A percentile compares a stretch with the other conserved stretches of the same genome.
These are phyloP conservation scores for Dendrocalamus sinicus DNA, from an alignment of 176 grass and related monocot genomes.

Conservation along the genomic window DNA sequence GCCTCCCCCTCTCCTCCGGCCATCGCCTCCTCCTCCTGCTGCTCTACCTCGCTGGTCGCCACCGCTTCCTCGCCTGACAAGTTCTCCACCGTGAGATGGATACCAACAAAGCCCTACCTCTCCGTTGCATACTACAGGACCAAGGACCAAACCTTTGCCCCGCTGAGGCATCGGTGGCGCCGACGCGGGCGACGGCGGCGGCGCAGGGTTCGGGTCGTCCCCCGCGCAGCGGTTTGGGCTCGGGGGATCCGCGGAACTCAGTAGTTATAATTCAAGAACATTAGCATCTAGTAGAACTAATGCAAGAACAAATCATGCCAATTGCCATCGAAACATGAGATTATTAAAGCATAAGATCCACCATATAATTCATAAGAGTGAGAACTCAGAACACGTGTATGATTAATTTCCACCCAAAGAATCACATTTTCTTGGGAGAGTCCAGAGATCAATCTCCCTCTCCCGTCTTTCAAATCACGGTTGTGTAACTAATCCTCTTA, in stretches of 20 bases:
- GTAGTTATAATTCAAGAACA: too few species aligned
- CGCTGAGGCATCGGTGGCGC: background rate
- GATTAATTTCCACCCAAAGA: too few species aligned
- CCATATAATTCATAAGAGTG: too few species aligned
- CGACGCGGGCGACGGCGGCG: background rate
- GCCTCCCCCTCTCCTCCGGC: slow-evolving; percentile 8
- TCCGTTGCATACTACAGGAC: background rate
- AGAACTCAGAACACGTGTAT: too few species aligned
- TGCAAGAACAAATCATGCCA: too few species aligned
- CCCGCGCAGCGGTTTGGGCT: background rate
- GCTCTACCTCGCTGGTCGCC: background rate
- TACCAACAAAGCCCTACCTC: background rate
- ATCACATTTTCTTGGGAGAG: too few species aligned
- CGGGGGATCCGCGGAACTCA: background rate
- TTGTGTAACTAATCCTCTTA: too few species aligned
- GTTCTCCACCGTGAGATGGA: slow-evolving; percentile 25
- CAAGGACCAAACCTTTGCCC: slow-evolving; percentile 28
- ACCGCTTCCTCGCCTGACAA: slow-evolving; percentile 36
- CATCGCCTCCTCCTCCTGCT: background rate
- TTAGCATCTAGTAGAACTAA: too few species aligned
- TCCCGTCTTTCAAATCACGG: too few species aligned
- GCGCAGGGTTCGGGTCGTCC: background rate
- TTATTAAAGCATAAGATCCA: too few species aligned
- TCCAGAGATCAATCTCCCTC: too few species aligned
- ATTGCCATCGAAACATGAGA: too few species aligned